Evolutionary conservation across 202 grass and related monocot species (phyloP), one percentile per base, ranked within the genome.

Genomic region (Hordeum pubiflorum): DNA sequence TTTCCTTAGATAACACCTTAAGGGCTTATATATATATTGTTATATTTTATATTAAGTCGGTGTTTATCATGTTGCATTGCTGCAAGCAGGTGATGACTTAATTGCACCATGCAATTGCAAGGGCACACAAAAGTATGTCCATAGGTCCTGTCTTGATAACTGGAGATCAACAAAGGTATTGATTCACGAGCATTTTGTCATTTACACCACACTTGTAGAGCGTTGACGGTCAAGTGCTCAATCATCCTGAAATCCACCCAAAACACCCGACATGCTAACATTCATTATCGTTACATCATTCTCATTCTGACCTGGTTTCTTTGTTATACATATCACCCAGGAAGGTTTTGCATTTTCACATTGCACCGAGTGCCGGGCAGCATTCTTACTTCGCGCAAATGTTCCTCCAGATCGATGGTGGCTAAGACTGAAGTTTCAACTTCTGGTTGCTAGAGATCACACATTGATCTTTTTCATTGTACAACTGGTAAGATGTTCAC

Each of bases 331-430:
- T 76, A 80, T 77, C 38, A 79, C 31, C 39, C 90, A 98, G 95
- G 95, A 98, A 94, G 95, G 95, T 76, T 98, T 93, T 98, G 95
- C 95, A 65, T 98, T 98, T 93, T 89, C 95, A 86, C 92, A 98
- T 79, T 98, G 95, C 74, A 98, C 95, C 3, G 92, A 98, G 60
- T 98, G 95, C 84, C 91, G 90, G 81, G 90, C 95, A 74, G 84
- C 89, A 59, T 98, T 98, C 77, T 61, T 93, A 59, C 80, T 98
- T 63, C 89, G 92, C 80, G 92, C 90, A 72, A 94, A 98, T 86
- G 88, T 98, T 79, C 95, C 92, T 81, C 90, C 95, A 23, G 95
- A 98, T 81, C 86, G 92, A 50, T 94, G 90, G 91, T 98, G 95
- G 95, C 78, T 89, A 56, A 90, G 92, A 78, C 72, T 98, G 74